A percentile compares a stretch with the other conserved stretches of the same genome.
These are phyloP conservation scores for Neurospora sp. DNA, from an alignment of 2,329 filamentous ascomycete genomes.

Conservation along the genomic window DNA sequence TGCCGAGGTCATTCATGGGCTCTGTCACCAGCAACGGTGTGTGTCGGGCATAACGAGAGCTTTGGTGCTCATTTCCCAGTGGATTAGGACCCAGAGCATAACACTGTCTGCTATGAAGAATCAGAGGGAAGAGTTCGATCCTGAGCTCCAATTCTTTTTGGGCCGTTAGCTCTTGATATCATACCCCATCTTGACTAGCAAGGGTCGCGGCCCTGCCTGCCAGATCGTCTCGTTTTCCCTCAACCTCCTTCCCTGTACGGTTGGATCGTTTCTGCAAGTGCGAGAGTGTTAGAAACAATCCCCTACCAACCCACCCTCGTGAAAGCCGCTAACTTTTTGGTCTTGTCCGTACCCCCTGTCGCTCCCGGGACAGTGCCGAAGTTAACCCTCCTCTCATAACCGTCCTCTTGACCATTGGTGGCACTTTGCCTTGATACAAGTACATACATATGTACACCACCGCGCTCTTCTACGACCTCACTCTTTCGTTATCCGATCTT, in stretches of 20 bases:
- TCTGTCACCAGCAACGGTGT: neutral
- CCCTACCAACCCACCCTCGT: conserved; percentile 15
- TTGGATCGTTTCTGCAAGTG: conserved; percentile 32
- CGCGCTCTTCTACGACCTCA: conserved; percentile 29
- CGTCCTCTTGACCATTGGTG: conserved; percentile 39
- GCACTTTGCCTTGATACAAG: conserved; percentile 35
- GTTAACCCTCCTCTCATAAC: conserved; percentile 27
- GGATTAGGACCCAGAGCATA: conserved; percentile 5
- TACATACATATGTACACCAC: conserved; percentile 25
- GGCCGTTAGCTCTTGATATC: conserved; percentile 6
- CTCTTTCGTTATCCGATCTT: conserved; percentile 19
- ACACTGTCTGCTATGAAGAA: conserved; percentile 6
- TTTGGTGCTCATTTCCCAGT: neutral
- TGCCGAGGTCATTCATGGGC: neutral
- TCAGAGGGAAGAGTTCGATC: conserved; percentile 2
- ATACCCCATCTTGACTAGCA: conserved; percentile 18
- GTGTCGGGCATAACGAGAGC: neutral
- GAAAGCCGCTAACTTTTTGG: conserved; percentile 19
- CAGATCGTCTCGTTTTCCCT: conserved; percentile 26
- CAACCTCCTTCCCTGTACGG: conserved; percentile 41
- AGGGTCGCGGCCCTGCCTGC: conserved; percentile 20
- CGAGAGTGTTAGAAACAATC: conserved; percentile 24
- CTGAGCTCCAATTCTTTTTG: conserved; percentile 6
- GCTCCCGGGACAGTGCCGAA: conserved; percentile 35
- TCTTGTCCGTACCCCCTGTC: conserved; percentile 20